A percentile compares a stretch with the other conserved stretches of the same genome.
Conservation (phyloP, 805 yeast genomes). For the Sungouiella thailandica region DNA sequence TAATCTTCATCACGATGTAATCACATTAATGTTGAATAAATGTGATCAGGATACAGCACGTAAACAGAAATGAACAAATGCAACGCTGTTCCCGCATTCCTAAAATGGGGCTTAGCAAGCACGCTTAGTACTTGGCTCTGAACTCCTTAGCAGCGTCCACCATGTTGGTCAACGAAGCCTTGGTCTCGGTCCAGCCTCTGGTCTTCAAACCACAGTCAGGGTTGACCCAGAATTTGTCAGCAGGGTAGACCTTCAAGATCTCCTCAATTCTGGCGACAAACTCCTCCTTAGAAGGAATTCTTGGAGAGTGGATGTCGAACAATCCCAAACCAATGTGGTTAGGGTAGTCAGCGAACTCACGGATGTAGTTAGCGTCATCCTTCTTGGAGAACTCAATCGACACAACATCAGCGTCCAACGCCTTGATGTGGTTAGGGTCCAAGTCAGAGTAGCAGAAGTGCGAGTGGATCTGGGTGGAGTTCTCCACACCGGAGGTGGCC, state of each 20-base stretch:
- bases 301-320: conserved; percentile 99
- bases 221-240: conserved; percentile 99
- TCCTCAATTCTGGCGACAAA: conserved; percentile 89
- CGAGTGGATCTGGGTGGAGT: conserved; percentile 97
- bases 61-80: conserved; percentile 39
- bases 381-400: conserved; percentile 99
- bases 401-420: conserved; percentile 98
- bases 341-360: conserved; percentile 97
- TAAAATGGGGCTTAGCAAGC: conserved; percentile 7
- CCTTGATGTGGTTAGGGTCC: conserved; percentile 99
- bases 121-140: conserved; percentile 42
- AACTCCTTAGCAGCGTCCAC: conserved; percentile 97
- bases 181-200: conserved; percentile 99
- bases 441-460: conserved; percentile 99
- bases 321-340: conserved; percentile 99
- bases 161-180: conserved; percentile 94
- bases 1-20: conserved; percentile 17
- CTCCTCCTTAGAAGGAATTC: conserved; percentile 97
- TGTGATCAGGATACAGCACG: conserved; percentile 38
- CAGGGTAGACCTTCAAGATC: conserved; percentile 95
- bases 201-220: conserved; percentile 99
- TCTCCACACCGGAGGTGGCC: conserved; percentile 95
- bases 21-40: conserved; percentile 49
- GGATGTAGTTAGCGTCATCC: conserved; percentile 97
- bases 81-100: conserved; percentile 13